Evolutionary conservation across 345 rosid species (phyloP), one percentile per base, ranked within the genome.

Genomic region (Excoecaria cochinchinensis): DNA sequence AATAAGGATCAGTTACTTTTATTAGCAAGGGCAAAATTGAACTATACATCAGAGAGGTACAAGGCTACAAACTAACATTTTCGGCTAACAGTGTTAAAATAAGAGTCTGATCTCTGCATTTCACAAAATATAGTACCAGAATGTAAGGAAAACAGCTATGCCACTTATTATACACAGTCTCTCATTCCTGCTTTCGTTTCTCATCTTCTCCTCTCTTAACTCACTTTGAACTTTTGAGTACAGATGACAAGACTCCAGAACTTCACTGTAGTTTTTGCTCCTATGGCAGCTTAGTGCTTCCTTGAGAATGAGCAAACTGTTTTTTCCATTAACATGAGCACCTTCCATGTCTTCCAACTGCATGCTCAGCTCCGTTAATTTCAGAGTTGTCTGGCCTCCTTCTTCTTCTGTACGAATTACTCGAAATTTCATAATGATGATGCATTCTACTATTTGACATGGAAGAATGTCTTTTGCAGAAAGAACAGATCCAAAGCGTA

Each of bases 311-410:
- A 81, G 82, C 85, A 90, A 72, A 76, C 92, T 90, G 86, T 83
- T 89, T 74, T 87, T 87, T 52, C 95, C 95, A 55, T 90, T 90
- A 50, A 90, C 91, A 78, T 85, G 90, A 17, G 95, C 85, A 13
- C 92, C 89, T 78, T 90, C 95, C 91, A 89, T 90, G 84, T 90
- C 92, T 84, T 90, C 91, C 84, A 90, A 69, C 80, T 87, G 90
- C 95, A 90, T 89, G 83, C 95, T 89, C 71, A 90, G 86, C 86
- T 90, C 95, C 0, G 88, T 85, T 76, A 90, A 72, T 72, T 81
- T 86, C 47, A 90, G 90, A 14, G 85, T 84, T 9, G 92, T 90
- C 71, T 74, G 76, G 0, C 71, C 40, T 8, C 78, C 88, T 36
- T 84, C 91, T 42, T 63, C 92, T 61, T 88, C 90, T 0, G 79